Evolutionary conservation across 371 early-diverging fungal genomes (phyloP).

Genomic region (Haplosporangium sp.): DNA sequence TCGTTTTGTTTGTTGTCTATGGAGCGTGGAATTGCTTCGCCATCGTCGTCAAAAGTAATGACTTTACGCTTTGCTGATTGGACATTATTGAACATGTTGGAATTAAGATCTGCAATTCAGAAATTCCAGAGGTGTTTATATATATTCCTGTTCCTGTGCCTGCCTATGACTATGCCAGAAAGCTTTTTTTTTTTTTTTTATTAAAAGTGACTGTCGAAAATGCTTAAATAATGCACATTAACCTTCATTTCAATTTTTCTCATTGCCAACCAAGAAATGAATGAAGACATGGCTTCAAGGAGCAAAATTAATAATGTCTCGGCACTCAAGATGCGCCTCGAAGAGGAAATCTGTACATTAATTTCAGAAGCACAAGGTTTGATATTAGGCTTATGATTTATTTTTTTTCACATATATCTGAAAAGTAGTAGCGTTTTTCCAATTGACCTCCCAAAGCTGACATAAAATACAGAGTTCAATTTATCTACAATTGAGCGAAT

Average conservation of each 20-base stretch:
- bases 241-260: not conserved
- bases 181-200: not conserved
- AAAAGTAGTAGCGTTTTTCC: not conserved
- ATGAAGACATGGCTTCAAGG: not conserved
- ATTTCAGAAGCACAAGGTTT: slow-evolving; percentile 50
- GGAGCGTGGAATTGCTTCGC: slow-evolving; percentile 20
- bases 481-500: slow-evolving; percentile 43
- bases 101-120: not conserved
- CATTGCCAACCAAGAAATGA: no score
- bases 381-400: not conserved
- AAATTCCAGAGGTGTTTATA: not conserved
- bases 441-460: not conserved
- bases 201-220: not conserved
- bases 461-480: slow-evolving; percentile 37
- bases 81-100: slow-evolving; percentile 36
- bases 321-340: slow-evolving; percentile 43
- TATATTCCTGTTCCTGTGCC: slow-evolving; percentile 1
- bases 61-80: slow-evolving; percentile 44
- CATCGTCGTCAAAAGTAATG: slow-evolving; percentile 53
- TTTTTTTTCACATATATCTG: not conserved
- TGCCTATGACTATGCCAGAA: not conserved
- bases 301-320: slow-evolving; percentile 29
- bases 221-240: not conserved
- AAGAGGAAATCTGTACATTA: slow-evolving; percentile 44
- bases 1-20: slow-evolving; percentile 2